These are phyloP conservation scores for Amanita fuliginea DNA, from an alignment of 768 basidiomycete species.

Conservation along the genomic window DNA sequence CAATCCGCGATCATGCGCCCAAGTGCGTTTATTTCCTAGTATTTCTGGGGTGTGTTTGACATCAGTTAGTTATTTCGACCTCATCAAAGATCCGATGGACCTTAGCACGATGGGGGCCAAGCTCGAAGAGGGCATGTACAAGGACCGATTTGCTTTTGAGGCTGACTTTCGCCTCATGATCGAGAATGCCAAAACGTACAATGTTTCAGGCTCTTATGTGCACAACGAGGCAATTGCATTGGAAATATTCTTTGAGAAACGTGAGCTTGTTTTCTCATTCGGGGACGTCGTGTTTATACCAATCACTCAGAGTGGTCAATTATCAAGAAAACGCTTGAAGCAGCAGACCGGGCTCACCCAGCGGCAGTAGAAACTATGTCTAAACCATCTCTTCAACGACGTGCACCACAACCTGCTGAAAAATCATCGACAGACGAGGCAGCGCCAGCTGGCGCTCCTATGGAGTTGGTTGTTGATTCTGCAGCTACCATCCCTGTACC, in stretches of 20 bases:
- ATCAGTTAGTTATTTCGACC: slow-evolving; percentile 66
- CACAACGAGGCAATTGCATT: slow-evolving; percentile 67
- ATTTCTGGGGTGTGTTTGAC: slow-evolving; percentile 8
- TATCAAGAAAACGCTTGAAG: slow-evolving; percentile 75
- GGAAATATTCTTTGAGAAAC: slow-evolving; percentile 77
- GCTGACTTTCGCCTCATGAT: slow-evolving; percentile 85
- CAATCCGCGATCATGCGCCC: slow-evolving; percentile 83
- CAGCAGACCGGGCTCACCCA: slow-evolving; percentile 39
- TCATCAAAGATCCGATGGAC: slow-evolving; percentile 94
- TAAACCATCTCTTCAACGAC: slow-evolving; percentile 17
- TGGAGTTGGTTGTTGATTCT: background rate
- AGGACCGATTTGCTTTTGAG: slow-evolving; percentile 73
- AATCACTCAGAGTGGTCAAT: slow-evolving; percentile 68
- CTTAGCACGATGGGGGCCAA: slow-evolving; percentile 82
- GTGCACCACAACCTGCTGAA: slow-evolving; percentile 27
- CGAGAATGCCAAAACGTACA: slow-evolving; percentile 80
- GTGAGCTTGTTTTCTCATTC: slow-evolving; percentile 32
- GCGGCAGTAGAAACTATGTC: slow-evolving; percentile 13
- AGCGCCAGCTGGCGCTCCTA: background rate
- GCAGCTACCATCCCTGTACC: slow-evolving; percentile 17
- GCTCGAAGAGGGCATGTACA: slow-evolving; percentile 77
- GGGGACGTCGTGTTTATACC: background rate
- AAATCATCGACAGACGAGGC: slow-evolving; percentile 10
- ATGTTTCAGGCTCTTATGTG: slow-evolving; percentile 56
- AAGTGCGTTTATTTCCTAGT: slow-evolving; percentile 39